Evolutionary conservation across 2,329 filamentous ascomycete genomes (phyloP), one percentile per base, ranked within the genome.

Genomic region (Setomelanomma holmii): DNA sequence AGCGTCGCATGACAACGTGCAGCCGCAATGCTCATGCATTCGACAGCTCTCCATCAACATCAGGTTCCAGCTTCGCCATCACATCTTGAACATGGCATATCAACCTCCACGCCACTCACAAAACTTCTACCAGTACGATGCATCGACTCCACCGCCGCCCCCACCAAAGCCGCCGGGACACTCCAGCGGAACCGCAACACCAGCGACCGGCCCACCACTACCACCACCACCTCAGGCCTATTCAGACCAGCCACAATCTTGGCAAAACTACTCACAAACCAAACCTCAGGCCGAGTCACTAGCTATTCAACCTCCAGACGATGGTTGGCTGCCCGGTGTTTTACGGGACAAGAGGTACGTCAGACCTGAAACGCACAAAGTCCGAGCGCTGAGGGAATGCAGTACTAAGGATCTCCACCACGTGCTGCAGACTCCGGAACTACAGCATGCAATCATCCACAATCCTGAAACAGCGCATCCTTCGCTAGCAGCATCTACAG

Each of bases 301-400:
- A 14, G 44, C 56, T 42, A 50, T 68, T 21, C 64, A 62, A 49
- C 66, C 66, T 47, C 75, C 76, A n/a, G 75, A 76, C 39, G 86
- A 89, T 45, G 84, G 87, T 57, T 96, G 92, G 92, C 80, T 96
- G 2, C 92, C 92, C 1, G 83, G 85, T 54, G 78, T 86, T 11
- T 78, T 97, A 2, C 84, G 89, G 67, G 89, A 95, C 67, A 96
- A 95, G 79, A 87, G 90, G 91, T 96, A 79, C 60, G 85, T 78
- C 54, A 60, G 51, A 47, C 40, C 36, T 54, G 30, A 56, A 56
- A 58, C 62, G 23, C 52, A 40, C 51, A 40, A 20, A 27, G 34
- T 35, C 33, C 27, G 24, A 23, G 27, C 53, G 42, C 58, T 68
- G 53, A 69, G 46, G 47, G 47, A 4, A 40, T 45, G 60, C 69